Evolutionary conservation across 2,329 filamentous ascomycete genomes (phyloP), one percentile per base, ranked within the genome.

Genomic region (Colletotrichum tabaci): DNA sequence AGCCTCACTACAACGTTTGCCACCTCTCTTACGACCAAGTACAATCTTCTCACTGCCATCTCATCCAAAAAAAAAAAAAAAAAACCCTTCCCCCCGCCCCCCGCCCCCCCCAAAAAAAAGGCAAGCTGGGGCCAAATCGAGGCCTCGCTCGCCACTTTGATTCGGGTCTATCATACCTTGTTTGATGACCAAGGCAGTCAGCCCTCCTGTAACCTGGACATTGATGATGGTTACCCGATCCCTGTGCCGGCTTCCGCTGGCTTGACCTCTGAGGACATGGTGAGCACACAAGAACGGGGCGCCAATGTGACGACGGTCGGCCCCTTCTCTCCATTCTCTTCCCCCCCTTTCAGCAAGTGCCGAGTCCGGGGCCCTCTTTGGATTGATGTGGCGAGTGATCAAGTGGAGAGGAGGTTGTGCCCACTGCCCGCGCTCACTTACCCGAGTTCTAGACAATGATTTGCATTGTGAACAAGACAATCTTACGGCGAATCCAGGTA

Each of bases 281-380:
- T 60, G 21, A 56, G 67, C 30, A 26, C 23, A 21, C 58, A 56
- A 38, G 16, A 67, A 66, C 40, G 63, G 56, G 63, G 61, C 30
- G 15, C 16, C 47, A 53, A 44, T 53, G 61, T 44, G 21, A 53
- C 49, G 44, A 50, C 30, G 15, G 50, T 16, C 50, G 13, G 13
- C 53, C 53, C 21, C 53, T n/a, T 35, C 50, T 8, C 35, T 57
- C 23, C 21, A 57, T 61, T 30, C 8, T 18, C 44, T 35, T 40
- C 13, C 15, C 10, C 16, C 10, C 57, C 9, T 10, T 55, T 38
- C 44, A 49, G 26, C 26, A 16, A 61, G 44, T 62, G 35, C 47
- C 60, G 47, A 42, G 30, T 26, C 30, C 26, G 40, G 35, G 15
- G 38, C 60, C 21, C 61, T 53, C 15, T 21, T 35, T 44, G 35